These are phyloP conservation scores for Chlorella sp. DNA, from an alignment of 139 green algal species.

Conservation along the genomic window DNA sequence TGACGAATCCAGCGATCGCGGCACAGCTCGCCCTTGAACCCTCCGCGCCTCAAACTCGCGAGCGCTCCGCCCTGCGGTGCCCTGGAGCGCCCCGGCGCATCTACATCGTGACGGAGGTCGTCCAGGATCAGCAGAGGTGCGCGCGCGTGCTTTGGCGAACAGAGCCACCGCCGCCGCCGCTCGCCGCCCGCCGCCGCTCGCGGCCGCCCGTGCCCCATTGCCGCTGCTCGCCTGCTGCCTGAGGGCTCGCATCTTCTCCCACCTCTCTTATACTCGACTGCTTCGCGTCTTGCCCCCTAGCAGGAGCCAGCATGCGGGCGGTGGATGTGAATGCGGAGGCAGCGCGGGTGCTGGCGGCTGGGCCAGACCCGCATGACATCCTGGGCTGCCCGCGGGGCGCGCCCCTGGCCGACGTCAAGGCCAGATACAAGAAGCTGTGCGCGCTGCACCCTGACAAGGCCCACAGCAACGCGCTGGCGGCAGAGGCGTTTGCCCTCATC, in stretches of 20 bases:
- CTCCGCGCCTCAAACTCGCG: too few species aligned
- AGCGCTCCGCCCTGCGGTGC: too few species aligned
- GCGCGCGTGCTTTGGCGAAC: too few species aligned
- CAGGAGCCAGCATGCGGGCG: background rate
- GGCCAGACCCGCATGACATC: background rate
- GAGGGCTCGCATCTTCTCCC: too few species aligned
- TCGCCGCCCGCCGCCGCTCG: background rate
- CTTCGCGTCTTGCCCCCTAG: background rate
- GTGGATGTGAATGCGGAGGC: background rate
- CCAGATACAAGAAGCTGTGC: conserved; percentile 13
- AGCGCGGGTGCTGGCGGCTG: background rate
- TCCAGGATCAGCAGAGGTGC: too few species aligned
- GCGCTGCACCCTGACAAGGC: conserved; percentile 37
- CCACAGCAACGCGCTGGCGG: background rate
- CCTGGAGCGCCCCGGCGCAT: too few species aligned
- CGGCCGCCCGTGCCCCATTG: too few species aligned
- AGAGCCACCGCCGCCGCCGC: too few species aligned
- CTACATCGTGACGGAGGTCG: too few species aligned
- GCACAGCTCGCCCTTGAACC: too few species aligned
- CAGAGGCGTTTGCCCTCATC: conserved; percentile 31
- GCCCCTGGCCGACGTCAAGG: background rate
- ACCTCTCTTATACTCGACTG: background rate
- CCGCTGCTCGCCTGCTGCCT: too few species aligned
- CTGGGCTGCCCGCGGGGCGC: background rate
- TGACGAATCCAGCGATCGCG: too few species aligned